phyloP scores from a whole-genome alignment of 192 early-diverging fungal genomes.

The Linnemannia schmuckeri region DNA sequence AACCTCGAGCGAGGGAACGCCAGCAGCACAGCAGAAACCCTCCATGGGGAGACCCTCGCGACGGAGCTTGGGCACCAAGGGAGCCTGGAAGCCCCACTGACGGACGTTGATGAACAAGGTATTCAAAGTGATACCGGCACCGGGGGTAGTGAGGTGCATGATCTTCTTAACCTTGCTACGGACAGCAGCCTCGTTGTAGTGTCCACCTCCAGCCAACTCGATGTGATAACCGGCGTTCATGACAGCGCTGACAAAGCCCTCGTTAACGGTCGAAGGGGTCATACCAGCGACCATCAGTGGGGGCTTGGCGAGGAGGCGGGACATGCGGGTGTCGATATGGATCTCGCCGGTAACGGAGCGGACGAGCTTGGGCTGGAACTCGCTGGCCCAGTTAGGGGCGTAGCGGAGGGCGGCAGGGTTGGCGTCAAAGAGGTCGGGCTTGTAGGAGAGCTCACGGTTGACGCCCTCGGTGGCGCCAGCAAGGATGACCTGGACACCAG shows the following conservation, averaged over 20 bases:
- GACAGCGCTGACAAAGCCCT: slow-evolving; percentile 84
- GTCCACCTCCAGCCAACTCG: slow-evolving; percentile 93
- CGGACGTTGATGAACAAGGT: slow-evolving; percentile 91
- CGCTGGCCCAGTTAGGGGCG: slow-evolving; percentile 87
- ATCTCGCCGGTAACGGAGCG: slow-evolving; percentile 76
- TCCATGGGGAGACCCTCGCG: slow-evolving; percentile 88
- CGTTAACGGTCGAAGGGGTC: slow-evolving; percentile 89
- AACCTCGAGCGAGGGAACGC: slow-evolving; percentile 89
- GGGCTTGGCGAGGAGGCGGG: slow-evolving; percentile 86
- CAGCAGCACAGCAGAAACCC: slow-evolving; percentile 93
- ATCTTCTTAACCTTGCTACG: slow-evolving; percentile 80
- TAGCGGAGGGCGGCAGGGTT: slow-evolving; percentile 79
- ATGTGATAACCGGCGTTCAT: slow-evolving; percentile 93
- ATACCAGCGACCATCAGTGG: slow-evolving; percentile 97
- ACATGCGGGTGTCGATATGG: slow-evolving; percentile 91
- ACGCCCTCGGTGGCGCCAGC: slow-evolving; percentile 75
- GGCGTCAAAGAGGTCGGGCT: slow-evolving; percentile 83
- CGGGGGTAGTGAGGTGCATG: slow-evolving; percentile 76
- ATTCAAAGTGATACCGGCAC: slow-evolving; percentile 93
- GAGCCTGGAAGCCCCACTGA: slow-evolving; percentile 95
- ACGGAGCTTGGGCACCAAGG: slow-evolving; percentile 82
- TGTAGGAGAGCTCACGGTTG: slow-evolving; percentile 76
- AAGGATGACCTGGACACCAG: slow-evolving; percentile 80
- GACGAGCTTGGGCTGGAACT: slow-evolving; percentile 89
- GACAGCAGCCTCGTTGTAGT: slow-evolving; percentile 81